Evolutionary conservation across 1,284 basidiomycete genomes (phyloP), one percentile per base, ranked within the genome.

Genomic region (Cryptococcus hybrid): DNA sequence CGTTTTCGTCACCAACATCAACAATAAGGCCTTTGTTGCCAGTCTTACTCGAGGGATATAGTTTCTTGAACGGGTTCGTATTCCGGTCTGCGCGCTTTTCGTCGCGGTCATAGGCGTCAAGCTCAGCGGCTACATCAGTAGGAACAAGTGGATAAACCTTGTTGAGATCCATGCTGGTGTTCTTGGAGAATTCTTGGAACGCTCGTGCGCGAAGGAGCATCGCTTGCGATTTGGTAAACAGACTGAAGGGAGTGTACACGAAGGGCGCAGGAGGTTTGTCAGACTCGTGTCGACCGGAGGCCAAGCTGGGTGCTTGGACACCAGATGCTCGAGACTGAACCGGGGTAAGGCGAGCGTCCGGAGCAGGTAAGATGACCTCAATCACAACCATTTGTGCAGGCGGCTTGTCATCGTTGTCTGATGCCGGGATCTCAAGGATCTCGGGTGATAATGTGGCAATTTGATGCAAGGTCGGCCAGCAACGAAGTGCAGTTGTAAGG

Each of bases 211-310:
- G 70, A 18, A 81, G 65, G 38, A 81, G 69, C 78, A 80, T 80
- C 35, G 64, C 57, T 50, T 82, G 81, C 30, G 78, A 74, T 60
- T 79, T 80, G 64, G 76, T 70, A 65, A 82, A 82, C 6, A 82
- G 71, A 45, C 74, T 76, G 74, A 78, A 81, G 1, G 81, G 81
- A 3, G 79, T 79, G 69, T 81, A 82, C 51, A 81, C 79, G 64
- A 82, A 82, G 1, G 80, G 80, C 2, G 77, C 72, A 8, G 77
- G 78, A 3, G 78, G 71, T 61, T 76, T 77, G 59, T 79, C 76
- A 39, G 66, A 73, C 56, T 78, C 75, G 50, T 68, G 66, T 45
- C 73, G 70, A 35, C 65, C 66, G 47, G 63, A 74, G 51, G 59
- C 66, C 49, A 69, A 67, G 37, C 63, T 64, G 3, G 74, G 73